Base-by-base conservation (phyloP, 768 basidiomycete species). In the Amanita subjunquillea region DNA sequence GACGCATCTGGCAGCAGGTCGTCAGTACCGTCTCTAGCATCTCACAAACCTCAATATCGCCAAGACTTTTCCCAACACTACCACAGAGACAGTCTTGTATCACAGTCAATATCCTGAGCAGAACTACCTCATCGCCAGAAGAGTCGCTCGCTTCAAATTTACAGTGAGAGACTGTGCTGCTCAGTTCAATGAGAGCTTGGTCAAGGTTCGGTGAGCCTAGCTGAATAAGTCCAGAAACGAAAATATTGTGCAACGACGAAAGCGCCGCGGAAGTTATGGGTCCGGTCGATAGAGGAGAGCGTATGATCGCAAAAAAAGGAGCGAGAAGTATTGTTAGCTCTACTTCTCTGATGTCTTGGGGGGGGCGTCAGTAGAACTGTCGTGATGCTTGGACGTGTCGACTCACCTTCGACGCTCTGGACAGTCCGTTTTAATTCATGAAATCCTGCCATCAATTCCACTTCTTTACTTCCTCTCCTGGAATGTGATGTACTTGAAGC, bases 121-220 rank as follows among this genome's bases (percentile, higher is more conserved):
- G 74, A 7, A 97, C 94, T 6, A 96, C 88, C 66, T 99, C 96
- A 67, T 99, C 96, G 4, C 91, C 89, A n/a, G 93, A 91, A 2
- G 91, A 91, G 63, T 97, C 93, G 61, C 90, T 95, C 3, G 91
- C 90, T 68, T 98, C 95, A 62, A 99, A 99, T 69, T 95, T 93
- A 76, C 95, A 97, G 62, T 91, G 91, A 4, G 95, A 91, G 10
- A 94, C 80, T 0, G 95, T 84, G 55, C 79, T 85, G 65, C 93
- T 94, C 54, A 96, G 76, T 56, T 91, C 89, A 15, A 82, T 73
- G 48, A 98, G 76, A 4, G 87, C 86, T 50, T 70, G 63, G 57
- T 84, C 77, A 55, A 94, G 68, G 36, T 74, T 70, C 47, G 74
- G 56, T 40, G 86, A 78, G 37, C 70, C 63, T 12, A 78, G 68